Evolutionary conservation across 2,329 filamentous ascomycete genomes (phyloP), one percentile per base, ranked within the genome.

Genomic region (Akanthomyces uredinophilus): DNA sequence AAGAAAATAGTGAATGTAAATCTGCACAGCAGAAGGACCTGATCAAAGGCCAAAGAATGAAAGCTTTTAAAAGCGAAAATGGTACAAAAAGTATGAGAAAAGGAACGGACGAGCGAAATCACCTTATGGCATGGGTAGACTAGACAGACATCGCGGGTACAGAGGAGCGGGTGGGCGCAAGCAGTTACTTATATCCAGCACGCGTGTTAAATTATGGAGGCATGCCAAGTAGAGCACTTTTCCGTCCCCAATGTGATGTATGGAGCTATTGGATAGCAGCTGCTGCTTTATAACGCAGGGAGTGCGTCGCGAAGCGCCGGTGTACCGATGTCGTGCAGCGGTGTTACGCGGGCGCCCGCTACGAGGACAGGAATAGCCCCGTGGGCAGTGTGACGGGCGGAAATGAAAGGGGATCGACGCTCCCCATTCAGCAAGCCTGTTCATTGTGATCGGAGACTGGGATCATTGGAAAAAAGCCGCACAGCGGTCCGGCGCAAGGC

Each of bases 11-110:
- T n/a, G 68, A 71, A 69, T 65, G 68, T 64, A 71, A 70, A 63
- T 68, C 72, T 69, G 73, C 72, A 64, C 71, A 71, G 69, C 73
- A 74, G 71, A 62, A 16, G 67, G 55, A 54, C 63, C 60, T 52
- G 55, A 65, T 63, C 43, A 62, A 61, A 65, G 61, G 64, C 32
- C 27, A 37, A 62, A 44, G 60, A 62, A 62, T n/a, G 44, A 50
- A 51, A 32, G 11, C 61, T 64, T 58, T 16, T 13, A 39, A 58
- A 32, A 59, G 59, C 51, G n/a, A 41, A 61, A 64, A 66, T 44
- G 61, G 64, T 13, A 52, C 43, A 63, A 44, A 43, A 32, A 37
- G 32, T 64, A 54, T 52, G 59, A 5, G 49, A 61, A 61, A 64
- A 63, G 60, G 52, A 62, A 35, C 35, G 60, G 52, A 55, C 35